Base-by-base conservation (phyloP, 2,329 filamentous ascomycete genomes). In the Microdochium nivale region DNA sequence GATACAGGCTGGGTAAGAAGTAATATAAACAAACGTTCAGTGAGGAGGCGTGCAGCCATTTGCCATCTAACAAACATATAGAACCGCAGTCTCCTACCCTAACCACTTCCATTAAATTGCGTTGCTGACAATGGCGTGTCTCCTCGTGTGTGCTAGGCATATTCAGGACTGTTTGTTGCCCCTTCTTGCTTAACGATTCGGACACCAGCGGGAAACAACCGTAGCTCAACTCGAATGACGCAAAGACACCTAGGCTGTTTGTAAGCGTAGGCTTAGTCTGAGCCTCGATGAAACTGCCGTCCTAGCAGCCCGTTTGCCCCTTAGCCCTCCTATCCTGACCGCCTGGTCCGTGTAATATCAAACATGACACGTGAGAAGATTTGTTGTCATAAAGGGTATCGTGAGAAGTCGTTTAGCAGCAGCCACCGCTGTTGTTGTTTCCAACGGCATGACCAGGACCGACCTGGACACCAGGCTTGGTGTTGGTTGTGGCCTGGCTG, bases 381-480 rank as follows among this genome's bases (percentile, higher is more conserved):
- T 24, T 21, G 24, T 30, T 16, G 46, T 47, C 46, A 27, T 25
- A 24, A 30, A 16, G 53, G 51, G 48, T 55, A 53, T 55, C 55
- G 55, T 55, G 52, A 53, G 49, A 52, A 55, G 49, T 53, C 54
- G 63, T 78, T 77, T 95, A 96, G 79, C 91, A 96, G 83, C 91
- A 96, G 70, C 89, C 86, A 67, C 87, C 86, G 68, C 82, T 88
- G 63, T 88, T 88, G 62, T 87, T 87, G 64, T 84, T 88, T 70
- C 95, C 88, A 61, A 99, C 92, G 64, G 91, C 91, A 73, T 95
- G 90, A 67, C 94, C 94, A 69, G 90, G 87, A 54, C 90, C 89
- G 65, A 99, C 94, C 70, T 96, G 90, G 64, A 99, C 91, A 63
- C 89, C 95, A 59, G 92, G 92, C 80, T 97, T 99, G 77, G 92